These are phyloP conservation scores for Corymbia maculata DNA, from an alignment of 345 rosid species.

Conservation along the genomic window DNA sequence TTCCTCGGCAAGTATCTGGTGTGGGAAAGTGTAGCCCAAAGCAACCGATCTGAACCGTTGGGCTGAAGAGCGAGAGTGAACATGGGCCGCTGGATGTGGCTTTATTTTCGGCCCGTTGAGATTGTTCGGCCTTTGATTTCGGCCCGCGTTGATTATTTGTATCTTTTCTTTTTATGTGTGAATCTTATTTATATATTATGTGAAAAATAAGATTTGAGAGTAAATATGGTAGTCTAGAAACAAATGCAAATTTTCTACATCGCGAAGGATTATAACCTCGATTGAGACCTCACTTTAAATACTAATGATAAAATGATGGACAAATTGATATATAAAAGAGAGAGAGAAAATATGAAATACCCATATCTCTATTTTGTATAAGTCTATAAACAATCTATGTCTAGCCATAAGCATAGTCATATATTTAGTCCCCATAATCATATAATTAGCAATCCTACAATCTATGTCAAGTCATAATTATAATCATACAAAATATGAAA, in stretches of 20 bases:
- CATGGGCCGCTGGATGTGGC: neutral
- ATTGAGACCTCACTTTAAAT: neutral
- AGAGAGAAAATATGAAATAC: rapidly evolving
- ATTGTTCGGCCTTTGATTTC: too few species aligned
- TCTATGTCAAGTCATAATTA: neutral
- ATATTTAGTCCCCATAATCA: neutral
- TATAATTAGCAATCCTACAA: neutral
- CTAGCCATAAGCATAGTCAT: neutral
- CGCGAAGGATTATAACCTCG: neutral
- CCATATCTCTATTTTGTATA: rapidly evolving
- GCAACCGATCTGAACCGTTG: neutral
- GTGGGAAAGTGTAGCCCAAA: neutral
- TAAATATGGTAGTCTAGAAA: neutral
- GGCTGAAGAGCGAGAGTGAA: neutral
- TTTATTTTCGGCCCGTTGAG: neutral
- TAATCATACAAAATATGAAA: neutral
- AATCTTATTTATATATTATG: neutral
- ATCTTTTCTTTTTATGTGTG: neutral
- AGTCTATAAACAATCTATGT: neutral
- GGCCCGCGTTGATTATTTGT: neutral
- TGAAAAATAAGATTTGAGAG: neutral
- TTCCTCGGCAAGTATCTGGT: neutral
- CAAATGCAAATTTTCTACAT: neutral
- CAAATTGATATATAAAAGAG: neutral
- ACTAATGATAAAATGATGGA: neutral